Base-by-base conservation (phyloP, 2,329 filamentous ascomycete genomes). In the Botrytis pseudocinerea region DNA sequence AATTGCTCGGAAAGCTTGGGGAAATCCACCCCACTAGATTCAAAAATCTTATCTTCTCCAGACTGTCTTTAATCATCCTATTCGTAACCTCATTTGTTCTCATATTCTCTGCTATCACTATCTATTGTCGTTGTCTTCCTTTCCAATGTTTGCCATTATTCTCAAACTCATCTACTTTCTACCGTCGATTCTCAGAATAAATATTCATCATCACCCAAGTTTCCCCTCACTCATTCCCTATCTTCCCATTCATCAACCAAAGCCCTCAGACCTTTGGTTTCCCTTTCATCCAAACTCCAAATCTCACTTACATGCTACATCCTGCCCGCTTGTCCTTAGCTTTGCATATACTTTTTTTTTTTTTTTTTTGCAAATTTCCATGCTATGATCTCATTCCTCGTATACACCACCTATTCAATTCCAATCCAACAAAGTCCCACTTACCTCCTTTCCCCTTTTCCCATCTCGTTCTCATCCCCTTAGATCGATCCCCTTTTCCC, bases 321-420 rank as follows among this genome's bases (percentile, higher is more conserved):
- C 22, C 10, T 1, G 8, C 25, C 22, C 12, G n/a, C 22, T 0
- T 1, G 10, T 14, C 4, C 4, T 14, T 54, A 0, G 4, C 4
- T 7, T n/a, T 16, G 5, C 48, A n/a, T 6, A 54, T 4, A 54
- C n/a, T 16, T n/a, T 32, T 32, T 32, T 32, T 32, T 32, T 32
- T 32, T 32, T 32, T 32, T 3, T 32, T 32, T n/a, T 14, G 6
- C 48, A n/a, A n/a, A 54, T 16, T 1, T 14, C 48, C 5, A 44
- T 44, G 14, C 42, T 2, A 18, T 44, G 2, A 14, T 54, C 25
- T 7, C 48, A 16, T 7, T 54, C 4, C 48, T 54, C n/a, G 16
- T 54, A 54, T n/a, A 54, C 25, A n/a, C 48, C 48, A n/a, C 25
- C 35, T 35, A 35, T 35, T 35, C 35, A 35, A 35, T 35, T 35